These are phyloP conservation scores for Diospyros kaki DNA, from an alignment of 148 eudicot genomes.

Conservation along the genomic window DNA sequence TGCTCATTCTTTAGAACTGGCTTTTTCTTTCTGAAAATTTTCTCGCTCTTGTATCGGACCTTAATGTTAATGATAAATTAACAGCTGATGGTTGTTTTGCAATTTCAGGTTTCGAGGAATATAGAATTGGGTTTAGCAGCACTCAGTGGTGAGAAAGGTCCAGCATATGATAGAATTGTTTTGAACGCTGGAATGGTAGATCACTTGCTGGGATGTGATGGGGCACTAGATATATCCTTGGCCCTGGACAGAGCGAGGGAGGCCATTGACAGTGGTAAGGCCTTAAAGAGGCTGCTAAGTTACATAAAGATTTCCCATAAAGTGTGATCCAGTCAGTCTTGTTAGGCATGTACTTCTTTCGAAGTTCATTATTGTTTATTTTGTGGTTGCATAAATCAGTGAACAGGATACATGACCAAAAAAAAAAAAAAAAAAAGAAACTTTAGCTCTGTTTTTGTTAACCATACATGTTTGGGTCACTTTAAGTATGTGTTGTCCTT, in stretches of 20 bases:
- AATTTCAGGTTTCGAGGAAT: slow-evolving; percentile 64
- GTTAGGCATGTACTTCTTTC: not conserved
- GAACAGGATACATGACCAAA: not conserved
- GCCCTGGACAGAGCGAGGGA: slow-evolving; percentile 88
- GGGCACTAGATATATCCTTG: slow-evolving; percentile 66
- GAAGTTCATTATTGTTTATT: not conserved
- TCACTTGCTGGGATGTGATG: slow-evolving; percentile 89
- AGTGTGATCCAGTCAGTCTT: slow-evolving; percentile 23
- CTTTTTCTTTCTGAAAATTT: not conserved
- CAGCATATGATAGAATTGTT: slow-evolving; percentile 84
- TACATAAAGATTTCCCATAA: slow-evolving; percentile 74
- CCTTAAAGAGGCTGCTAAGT: slow-evolving; percentile 58
- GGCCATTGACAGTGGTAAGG: slow-evolving; percentile 90
- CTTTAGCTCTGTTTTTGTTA: not conserved
- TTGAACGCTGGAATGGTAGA: slow-evolving; percentile 85
- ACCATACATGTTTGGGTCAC: not conserved
- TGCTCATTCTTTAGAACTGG: not conserved
- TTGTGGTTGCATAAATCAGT: not conserved
- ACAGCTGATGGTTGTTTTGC: not conserved
- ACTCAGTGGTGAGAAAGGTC: slow-evolving; percentile 87
- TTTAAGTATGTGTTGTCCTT: not conserved
- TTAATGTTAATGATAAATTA: not conserved
- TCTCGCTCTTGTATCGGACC: not conserved
- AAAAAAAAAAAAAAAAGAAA: too few species aligned
- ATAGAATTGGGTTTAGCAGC: slow-evolving; percentile 90